Evolutionary conservation across 345 rosid genomes (phyloP).

Genomic region (Eucalyptus fibrosa): DNA sequence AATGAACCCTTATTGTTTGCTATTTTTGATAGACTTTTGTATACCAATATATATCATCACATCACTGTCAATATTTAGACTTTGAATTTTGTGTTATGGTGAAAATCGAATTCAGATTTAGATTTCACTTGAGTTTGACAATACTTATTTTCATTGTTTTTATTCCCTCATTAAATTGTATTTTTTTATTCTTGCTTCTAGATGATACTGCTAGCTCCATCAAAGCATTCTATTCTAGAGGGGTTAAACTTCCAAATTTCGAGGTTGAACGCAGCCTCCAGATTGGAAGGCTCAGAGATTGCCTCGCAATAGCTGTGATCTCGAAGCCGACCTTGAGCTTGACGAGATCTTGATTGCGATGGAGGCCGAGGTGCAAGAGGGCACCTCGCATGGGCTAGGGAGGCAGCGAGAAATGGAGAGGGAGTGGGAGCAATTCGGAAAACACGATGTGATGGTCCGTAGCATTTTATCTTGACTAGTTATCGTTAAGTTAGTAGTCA

Average conservation of each 20-base stretch:
- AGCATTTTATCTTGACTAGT: neutral
- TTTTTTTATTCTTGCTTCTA: too few relatives aligned
- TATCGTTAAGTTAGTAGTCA: neutral
- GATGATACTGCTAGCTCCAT: too few relatives aligned
- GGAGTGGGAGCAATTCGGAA: neutral
- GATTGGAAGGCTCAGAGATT: neutral
- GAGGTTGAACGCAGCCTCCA: neutral
- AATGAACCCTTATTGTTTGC: too few relatives aligned
- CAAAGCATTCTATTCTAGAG: neutral
- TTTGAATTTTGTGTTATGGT: too few relatives aligned
- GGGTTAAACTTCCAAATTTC: neutral
- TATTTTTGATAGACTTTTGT: too few relatives aligned
- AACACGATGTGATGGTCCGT: neutral
- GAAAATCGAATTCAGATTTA: too few relatives aligned
- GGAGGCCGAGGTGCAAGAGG: neutral
- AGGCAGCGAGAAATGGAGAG: neutral
- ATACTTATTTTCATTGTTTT: too few relatives aligned
- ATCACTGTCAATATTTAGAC: too few relatives aligned
- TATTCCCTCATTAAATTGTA: too few relatives aligned
- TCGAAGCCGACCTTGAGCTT: neutral
- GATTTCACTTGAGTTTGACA: too few relatives aligned
- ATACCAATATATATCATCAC: too few relatives aligned
- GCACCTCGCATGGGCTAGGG: neutral
- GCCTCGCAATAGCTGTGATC: neutral
- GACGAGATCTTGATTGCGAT: neutral